phyloP scores from a whole-genome alignment of 345 rosid genomes.

The Alliaria petiolata region DNA sequence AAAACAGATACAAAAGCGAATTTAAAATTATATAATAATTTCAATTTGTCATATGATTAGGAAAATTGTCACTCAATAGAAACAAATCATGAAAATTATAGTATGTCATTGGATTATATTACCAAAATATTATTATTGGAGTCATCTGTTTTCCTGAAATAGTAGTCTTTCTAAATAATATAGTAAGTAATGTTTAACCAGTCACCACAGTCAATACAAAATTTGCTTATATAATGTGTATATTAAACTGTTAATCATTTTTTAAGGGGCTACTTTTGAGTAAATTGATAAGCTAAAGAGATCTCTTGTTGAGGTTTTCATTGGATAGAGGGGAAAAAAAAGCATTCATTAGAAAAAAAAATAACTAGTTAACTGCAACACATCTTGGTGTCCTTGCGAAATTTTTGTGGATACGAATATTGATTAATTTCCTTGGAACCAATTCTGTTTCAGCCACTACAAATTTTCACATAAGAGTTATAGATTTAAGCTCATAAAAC shows the following conservation, averaged over 20 bases:
- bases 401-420: neutral
- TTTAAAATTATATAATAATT: neutral
- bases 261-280: neutral
- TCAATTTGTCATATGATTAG: neutral
- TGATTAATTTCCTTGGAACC: neutral
- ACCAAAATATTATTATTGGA: neutral
- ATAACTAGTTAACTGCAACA: neutral
- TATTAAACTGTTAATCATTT: neutral
- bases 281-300: neutral
- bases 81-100: neutral
- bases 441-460: neutral
- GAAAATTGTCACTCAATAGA: neutral
- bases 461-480: neutral
- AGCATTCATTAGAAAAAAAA: neutral
- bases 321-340: neutral
- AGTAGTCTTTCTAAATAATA: neutral
- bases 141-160: neutral
- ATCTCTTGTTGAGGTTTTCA: constrained; percentile 10
- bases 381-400: neutral
- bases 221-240: neutral
- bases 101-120: neutral
- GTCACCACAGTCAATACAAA: neutral
- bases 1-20: constrained; percentile 13
- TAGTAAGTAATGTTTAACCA: neutral
- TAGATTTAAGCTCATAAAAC: neutral